phyloP scores from a whole-genome alignment of 371 early-diverging fungal species.

The Syncephalis fuscata region DNA sequence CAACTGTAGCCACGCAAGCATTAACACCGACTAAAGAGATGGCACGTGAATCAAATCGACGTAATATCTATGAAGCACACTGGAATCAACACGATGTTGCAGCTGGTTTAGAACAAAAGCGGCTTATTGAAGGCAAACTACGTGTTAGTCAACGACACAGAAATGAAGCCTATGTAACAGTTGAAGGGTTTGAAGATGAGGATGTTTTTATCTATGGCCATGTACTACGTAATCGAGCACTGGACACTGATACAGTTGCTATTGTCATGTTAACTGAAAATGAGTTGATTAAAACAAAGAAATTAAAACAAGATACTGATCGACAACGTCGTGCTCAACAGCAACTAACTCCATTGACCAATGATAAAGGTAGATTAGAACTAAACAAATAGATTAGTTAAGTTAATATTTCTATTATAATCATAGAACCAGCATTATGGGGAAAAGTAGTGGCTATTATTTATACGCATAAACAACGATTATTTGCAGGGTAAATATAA shows the following conservation, averaged over 20 bases:
- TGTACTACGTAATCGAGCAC: constrained; percentile 64
- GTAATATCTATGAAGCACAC: too few relatives aligned
- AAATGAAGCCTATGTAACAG: constrained; percentile 71
- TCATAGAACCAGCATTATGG: too few relatives aligned
- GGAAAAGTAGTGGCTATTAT: too few relatives aligned
- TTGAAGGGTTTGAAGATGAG: constrained; percentile 30
- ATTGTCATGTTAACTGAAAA: constrained; percentile 54
- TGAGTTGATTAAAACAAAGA: constrained; percentile 36
- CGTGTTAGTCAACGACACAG: constrained; percentile 74
- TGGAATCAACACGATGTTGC: not conserved
- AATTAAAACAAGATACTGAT: constrained; percentile 28
- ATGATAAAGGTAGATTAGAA: not conserved
- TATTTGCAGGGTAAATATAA: too few relatives aligned
- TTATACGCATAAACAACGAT: too few relatives aligned
- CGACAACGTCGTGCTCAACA: not conserved
- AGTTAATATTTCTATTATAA: not conserved
- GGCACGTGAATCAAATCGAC: too few relatives aligned
- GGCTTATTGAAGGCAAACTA: constrained; percentile 39
- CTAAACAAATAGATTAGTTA: not conserved
- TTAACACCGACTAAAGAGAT: too few relatives aligned
- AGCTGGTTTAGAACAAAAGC: not conserved
- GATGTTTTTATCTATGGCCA: constrained; percentile 69
- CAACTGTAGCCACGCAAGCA: too few relatives aligned
- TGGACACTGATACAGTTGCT: constrained; percentile 80
- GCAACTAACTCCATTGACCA: too few relatives aligned